These are phyloP conservation scores for Starmerella bombicola DNA, from an alignment of 805 yeast genomes.

Conservation along the genomic window DNA sequence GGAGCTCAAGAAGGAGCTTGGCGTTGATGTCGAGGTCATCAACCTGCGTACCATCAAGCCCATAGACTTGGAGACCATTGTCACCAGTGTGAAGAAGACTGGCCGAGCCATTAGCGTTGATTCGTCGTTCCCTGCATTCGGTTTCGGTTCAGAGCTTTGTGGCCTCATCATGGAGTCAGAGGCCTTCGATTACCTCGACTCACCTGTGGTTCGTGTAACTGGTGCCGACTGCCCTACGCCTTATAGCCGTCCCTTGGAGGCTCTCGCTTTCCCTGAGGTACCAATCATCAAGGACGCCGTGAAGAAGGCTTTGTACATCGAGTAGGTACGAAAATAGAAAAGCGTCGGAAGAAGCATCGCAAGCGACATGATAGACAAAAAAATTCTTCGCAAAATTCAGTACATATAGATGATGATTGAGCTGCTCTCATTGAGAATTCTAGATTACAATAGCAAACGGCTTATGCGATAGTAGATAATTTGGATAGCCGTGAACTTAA, in stretches of 20 bases:
- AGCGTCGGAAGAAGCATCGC: not conserved
- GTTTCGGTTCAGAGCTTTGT: slow-evolving; percentile 96
- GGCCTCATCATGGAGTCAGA: slow-evolving; percentile 98
- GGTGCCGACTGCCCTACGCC: slow-evolving; percentile 99
- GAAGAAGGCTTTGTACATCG: slow-evolving; percentile 32
- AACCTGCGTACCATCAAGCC: slow-evolving; percentile 97
- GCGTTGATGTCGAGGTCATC: slow-evolving; percentile 83
- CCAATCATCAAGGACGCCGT: slow-evolving; percentile 72
- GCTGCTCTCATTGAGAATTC: too few relatives aligned
- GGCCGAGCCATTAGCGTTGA: slow-evolving; percentile 93
- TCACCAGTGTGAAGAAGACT: slow-evolving; percentile 87
- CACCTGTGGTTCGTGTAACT: slow-evolving; percentile 96
- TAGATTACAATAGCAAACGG: too few relatives aligned
- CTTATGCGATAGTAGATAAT: too few relatives aligned
- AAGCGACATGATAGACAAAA: not conserved
- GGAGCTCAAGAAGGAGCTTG: slow-evolving; percentile 65
- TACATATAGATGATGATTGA: too few relatives aligned
- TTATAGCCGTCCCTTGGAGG: slow-evolving; percentile 90
- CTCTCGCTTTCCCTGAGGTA: slow-evolving; percentile 96
- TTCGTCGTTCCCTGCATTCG: slow-evolving; percentile 95
- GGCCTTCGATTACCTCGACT: slow-evolving; percentile 95
- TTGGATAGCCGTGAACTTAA: too few relatives aligned
- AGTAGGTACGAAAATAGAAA: too few relatives aligned
- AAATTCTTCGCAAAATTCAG: not conserved
- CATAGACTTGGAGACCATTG: slow-evolving; percentile 73